Conservation (phyloP, 352 stramenopile genomes). For the Globisporangium abappressorium region DNA sequence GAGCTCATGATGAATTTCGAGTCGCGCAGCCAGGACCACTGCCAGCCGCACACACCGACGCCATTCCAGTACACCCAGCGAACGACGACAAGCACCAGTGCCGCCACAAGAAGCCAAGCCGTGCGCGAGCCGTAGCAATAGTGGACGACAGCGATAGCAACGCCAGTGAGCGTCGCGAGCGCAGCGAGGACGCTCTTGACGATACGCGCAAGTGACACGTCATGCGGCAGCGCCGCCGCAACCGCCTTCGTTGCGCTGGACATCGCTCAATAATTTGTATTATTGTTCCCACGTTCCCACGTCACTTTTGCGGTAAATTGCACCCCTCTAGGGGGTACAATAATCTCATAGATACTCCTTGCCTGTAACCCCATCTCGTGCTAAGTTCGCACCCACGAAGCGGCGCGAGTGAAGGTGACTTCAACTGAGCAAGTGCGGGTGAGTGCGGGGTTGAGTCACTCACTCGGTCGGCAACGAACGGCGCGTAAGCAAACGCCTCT, state of each 20-base stretch:
- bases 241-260: constrained; percentile 1
- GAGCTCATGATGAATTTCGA: constrained; percentile 24
- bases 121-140: constrained; percentile 26
- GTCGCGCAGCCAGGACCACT: constrained; percentile 40
- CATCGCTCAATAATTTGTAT: background rate
- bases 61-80: constrained; percentile 69
- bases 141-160: constrained; percentile 17
- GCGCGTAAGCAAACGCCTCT: no score
- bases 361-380: background rate
- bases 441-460: background rate
- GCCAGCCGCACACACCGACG: constrained; percentile 56
- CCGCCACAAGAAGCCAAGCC: constrained; percentile 14
- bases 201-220: constrained; percentile 34
- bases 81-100: constrained; percentile 21
- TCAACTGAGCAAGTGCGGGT: no score
- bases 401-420: no score
- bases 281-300: background rate
- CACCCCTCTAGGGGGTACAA: background rate
- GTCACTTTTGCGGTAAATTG: background rate
- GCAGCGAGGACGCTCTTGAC: constrained; percentile 4
- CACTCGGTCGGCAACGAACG: no score
- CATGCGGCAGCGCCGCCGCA: constrained; percentile 32
- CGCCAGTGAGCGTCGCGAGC: constrained; percentile 17
- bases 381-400: background rate
- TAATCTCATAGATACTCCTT: background rate